These are phyloP conservation scores for Pulveroboletus ravenelii DNA, from an alignment of 768 basidiomycete genomes.

Conservation along the genomic window DNA sequence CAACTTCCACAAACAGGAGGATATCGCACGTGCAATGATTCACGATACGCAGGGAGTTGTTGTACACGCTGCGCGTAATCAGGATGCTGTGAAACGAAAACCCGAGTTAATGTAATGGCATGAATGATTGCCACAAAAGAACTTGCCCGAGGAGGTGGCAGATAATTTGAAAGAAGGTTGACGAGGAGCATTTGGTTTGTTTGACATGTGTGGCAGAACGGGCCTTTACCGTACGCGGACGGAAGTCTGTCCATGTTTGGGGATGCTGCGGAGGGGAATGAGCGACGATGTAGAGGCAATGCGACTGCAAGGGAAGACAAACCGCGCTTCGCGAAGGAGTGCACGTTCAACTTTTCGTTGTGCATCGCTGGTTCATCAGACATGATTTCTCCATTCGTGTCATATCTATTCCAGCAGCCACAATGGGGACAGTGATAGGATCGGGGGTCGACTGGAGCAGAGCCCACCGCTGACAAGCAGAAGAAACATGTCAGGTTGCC, in stretches of 20 bases:
- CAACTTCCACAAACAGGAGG: slow-evolving; percentile 82
- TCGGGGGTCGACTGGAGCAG: slow-evolving; percentile 43
- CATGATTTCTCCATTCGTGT: slow-evolving; percentile 66
- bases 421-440: slow-evolving; percentile 67
- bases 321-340: slow-evolving; percentile 74
- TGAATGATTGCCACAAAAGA: neutral
- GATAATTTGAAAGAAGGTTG: slow-evolving; percentile 85
- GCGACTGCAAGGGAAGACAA: slow-evolving; percentile 12
- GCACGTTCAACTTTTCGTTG: slow-evolving; percentile 64
- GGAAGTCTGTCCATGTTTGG: slow-evolving; percentile 68
- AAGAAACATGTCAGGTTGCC: slow-evolving; percentile 62
- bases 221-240: slow-evolving; percentile 48
- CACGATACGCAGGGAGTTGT: slow-evolving; percentile 64
- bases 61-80: slow-evolving; percentile 62
- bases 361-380: slow-evolving; percentile 90
- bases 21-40: slow-evolving; percentile 74
- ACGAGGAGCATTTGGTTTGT: slow-evolving; percentile 89
- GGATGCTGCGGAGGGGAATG: slow-evolving; percentile 43
- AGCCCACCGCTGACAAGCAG: slow-evolving; percentile 48
- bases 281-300: neutral
- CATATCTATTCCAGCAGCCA: slow-evolving; percentile 70
- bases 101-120: neutral
- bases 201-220: slow-evolving; percentile 85
- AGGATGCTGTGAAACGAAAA: slow-evolving; percentile 52
- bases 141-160: slow-evolving; percentile 72